A percentile compares a stretch with the other conserved stretches of the same genome.
Conservation (phyloP, 148 eudicot species). For the Fagopyrum tataricum region DNA sequence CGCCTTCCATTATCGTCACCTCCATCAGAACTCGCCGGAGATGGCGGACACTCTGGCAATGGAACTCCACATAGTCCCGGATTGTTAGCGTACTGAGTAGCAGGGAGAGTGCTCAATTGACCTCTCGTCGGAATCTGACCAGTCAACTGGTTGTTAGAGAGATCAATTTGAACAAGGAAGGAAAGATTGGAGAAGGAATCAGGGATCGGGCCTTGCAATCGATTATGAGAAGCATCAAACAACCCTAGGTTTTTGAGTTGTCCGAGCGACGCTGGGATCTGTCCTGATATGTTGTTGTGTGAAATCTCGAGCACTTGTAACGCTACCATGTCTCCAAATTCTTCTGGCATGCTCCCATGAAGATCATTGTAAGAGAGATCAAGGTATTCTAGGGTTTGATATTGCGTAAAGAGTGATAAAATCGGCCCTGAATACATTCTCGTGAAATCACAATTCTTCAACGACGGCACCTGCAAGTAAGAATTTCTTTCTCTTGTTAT, state of each 20-base stretch:
- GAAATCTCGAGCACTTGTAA: conserved; percentile 81
- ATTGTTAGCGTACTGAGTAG: conserved; percentile 77
- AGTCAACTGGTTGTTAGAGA: conserved; percentile 75
- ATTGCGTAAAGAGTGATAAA: conserved; percentile 73
- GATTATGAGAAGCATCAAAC: conserved; percentile 83
- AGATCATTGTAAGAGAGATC: conserved; percentile 90
- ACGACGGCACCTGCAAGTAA: conserved; percentile 36
- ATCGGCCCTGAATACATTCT: conserved; percentile 84
- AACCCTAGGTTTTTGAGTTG: conserved; percentile 84
- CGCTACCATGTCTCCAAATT: conserved; percentile 90
- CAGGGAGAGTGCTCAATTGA: conserved; percentile 91
- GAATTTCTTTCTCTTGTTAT: not conserved
- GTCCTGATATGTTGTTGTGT: conserved; percentile 79
- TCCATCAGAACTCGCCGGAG: conserved; percentile 1
- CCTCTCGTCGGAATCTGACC: conserved; percentile 84
- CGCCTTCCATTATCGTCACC: conserved; percentile 24
- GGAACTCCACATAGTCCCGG: conserved; percentile 96
- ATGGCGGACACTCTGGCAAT: conserved; percentile 49
- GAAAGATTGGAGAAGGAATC: conserved; percentile 83
- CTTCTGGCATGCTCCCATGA: conserved; percentile 75
- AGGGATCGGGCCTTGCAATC: conserved; percentile 81
- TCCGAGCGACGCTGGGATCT: conserved; percentile 77
- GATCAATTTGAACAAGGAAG: conserved; percentile 92
- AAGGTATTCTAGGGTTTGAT: conserved; percentile 87
- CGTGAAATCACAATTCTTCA: conserved; percentile 82